These are phyloP conservation scores for Lactuca saligna DNA, from an alignment of 129 eudicot genomes.

Conservation along the genomic window DNA sequence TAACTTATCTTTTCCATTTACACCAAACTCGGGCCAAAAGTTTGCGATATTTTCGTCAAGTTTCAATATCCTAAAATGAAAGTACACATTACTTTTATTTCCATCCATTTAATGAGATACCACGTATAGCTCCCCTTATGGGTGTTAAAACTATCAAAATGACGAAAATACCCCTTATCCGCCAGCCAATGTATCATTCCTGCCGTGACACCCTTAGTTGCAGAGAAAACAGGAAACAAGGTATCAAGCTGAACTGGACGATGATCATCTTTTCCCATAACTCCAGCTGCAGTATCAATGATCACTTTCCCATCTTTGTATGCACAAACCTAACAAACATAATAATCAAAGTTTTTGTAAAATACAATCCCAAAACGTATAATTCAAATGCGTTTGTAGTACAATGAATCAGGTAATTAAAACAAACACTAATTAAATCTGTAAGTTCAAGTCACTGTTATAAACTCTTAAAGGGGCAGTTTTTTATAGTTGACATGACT, in stretches of 20 bases:
- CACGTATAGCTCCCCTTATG: not conserved
- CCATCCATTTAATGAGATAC: not conserved
- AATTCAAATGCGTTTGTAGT: no score
- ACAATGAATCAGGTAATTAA: no score
- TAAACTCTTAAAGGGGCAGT: no score
- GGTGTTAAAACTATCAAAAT: not conserved
- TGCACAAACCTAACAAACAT: slow-evolving; percentile 67
- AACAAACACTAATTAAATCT: no score
- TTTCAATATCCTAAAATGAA: slow-evolving; percentile 54
- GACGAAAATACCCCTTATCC: slow-evolving; percentile 57
- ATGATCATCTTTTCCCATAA: slow-evolving; percentile 76
- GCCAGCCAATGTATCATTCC: slow-evolving; percentile 89
- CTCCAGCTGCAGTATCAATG: slow-evolving; percentile 91
- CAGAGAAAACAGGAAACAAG: slow-evolving; percentile 75
- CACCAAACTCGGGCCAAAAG: slow-evolving; percentile 74
- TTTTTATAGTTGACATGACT: no score
- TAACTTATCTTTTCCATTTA: slow-evolving; percentile 63
- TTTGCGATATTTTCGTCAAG: slow-evolving; percentile 66
- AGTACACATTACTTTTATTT: not conserved
- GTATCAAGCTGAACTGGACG: slow-evolving; percentile 89
- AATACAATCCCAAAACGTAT: not conserved
- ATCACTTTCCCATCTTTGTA: slow-evolving; percentile 89
- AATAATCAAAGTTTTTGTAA: not conserved
- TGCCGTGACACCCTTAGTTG: slow-evolving; percentile 73
- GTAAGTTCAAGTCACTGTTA: no score